These are phyloP conservation scores for Pichia inconspicua DNA, from an alignment of 1,139 yeast species.

Conservation along the genomic window DNA sequence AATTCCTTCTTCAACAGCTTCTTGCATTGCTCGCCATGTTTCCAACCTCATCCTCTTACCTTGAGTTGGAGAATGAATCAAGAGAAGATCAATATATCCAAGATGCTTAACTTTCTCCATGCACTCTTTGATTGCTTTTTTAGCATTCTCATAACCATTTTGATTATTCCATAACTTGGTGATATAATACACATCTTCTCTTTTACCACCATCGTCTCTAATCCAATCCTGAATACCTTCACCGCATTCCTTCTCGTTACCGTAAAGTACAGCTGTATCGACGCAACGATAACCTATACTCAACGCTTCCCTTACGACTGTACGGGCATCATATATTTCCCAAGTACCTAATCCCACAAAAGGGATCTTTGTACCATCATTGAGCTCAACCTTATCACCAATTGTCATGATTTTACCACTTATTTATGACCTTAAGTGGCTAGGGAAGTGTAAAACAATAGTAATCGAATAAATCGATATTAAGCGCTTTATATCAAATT, in stretches of 20 bases:
- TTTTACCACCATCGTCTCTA: constrained; percentile 36
- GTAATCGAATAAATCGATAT: not conserved
- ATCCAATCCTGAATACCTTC: constrained; percentile 46
- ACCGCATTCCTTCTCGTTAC: constrained; percentile 52
- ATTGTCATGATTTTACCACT: not conserved
- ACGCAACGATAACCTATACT: constrained; percentile 45
- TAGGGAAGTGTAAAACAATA: not conserved
- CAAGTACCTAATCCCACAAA: constrained; percentile 45
- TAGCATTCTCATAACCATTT: constrained; percentile 54
- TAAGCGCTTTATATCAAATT: not conserved
- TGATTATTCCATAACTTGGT: constrained; percentile 58
- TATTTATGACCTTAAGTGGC: too few species aligned
- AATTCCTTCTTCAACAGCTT: constrained; percentile 48
- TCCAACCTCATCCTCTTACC: constrained; percentile 45
- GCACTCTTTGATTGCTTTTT: constrained; percentile 43
- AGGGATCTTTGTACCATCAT: constrained; percentile 37
- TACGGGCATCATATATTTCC: constrained; percentile 36
- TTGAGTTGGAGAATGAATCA: constrained; percentile 56
- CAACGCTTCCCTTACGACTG: constrained; percentile 39
- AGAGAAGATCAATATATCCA: constrained; percentile 43
- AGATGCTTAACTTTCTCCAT: constrained; percentile 43
- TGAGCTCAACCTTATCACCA: constrained; percentile 16
- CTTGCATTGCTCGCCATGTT: constrained; percentile 58
- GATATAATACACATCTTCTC: constrained; percentile 63
- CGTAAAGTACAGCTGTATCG: constrained; percentile 54